Evolutionary conservation across 192 early-diverging fungal species (phyloP).

Genomic region (Entomortierella parvispora): DNA sequence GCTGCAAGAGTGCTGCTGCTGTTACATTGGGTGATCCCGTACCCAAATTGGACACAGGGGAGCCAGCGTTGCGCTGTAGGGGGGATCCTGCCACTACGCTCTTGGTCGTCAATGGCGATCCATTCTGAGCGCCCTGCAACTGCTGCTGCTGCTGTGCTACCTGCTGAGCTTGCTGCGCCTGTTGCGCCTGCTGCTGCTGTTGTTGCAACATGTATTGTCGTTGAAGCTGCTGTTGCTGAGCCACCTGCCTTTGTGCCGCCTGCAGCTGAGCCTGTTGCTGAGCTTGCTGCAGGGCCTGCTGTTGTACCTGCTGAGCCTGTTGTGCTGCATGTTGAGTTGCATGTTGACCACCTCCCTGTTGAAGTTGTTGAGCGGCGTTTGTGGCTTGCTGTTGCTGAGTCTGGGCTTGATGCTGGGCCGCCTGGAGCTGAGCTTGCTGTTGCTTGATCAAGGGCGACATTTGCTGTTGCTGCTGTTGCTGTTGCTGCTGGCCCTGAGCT

Average conservation of each 20-base stretch:
- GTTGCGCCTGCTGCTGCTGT: neutral
- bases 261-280: conserved; percentile 6
- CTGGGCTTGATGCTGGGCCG: neutral
- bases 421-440: neutral
- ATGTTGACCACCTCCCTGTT: neutral
- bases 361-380: neutral
- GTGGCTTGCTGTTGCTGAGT: neutral
- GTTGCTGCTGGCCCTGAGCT: neutral
- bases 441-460: conserved; percentile 6
- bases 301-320: no score
- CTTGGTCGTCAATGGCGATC: conserved; percentile 29
- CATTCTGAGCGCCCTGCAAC: conserved; percentile 13
- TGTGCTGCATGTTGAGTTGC: neutral
- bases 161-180: conserved; percentile 12
- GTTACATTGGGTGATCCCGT: conserved; percentile 28
- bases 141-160: conserved; percentile 7
- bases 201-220: neutral
- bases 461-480: conserved; percentile 1
- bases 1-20: conserved; percentile 11
- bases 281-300: neutral
- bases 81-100: conserved; percentile 22
- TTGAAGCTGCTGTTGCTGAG: conserved; percentile 7
- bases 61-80: conserved; percentile 30
- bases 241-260: neutral
- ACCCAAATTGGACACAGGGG: conserved; percentile 19